Evolutionary conservation across 192 early-diverging fungal genomes (phyloP).

Genomic region (Linnemannia hyalina): DNA sequence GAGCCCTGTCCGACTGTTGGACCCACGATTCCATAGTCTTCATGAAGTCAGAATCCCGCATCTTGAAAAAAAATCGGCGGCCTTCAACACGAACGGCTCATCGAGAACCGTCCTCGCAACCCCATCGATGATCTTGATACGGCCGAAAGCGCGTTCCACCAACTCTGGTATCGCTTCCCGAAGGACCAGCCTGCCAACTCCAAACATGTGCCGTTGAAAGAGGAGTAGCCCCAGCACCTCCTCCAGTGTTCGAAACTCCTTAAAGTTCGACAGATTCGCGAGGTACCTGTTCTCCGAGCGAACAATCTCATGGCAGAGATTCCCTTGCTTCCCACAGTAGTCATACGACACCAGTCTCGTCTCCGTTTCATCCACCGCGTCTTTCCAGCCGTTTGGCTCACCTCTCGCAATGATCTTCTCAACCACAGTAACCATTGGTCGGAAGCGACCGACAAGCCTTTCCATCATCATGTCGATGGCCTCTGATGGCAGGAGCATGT

Average conservation of each 20-base stretch:
- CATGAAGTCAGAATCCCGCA: conserved; percentile 19
- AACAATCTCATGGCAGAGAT: conserved; percentile 14
- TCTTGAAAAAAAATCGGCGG: conserved; percentile 21
- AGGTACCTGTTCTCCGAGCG: not conserved
- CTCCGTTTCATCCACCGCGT: conserved; percentile 19
- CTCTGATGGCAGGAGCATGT: conserved; percentile 9
- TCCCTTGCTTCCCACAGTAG: not conserved
- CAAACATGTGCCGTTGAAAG: conserved; percentile 34
- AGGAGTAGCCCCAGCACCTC: conserved; percentile 13
- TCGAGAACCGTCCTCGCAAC: conserved; percentile 16
- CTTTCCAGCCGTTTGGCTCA: not conserved
- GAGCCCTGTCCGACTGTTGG: conserved; percentile 12
- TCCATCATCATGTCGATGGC: conserved; percentile 12
- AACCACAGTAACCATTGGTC: not conserved
- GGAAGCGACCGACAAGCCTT: conserved; percentile 11
- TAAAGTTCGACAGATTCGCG: not conserved
- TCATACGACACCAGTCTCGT: conserved; percentile 10
- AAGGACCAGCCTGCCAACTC: conserved; percentile 10
- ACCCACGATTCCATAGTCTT: conserved; percentile 6
- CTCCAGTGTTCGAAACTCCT: conserved; percentile 5
- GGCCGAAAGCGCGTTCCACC: conserved; percentile 20
- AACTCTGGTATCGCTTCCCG: conserved; percentile 3
- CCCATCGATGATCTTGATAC: conserved; percentile 18
- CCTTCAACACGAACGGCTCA: conserved; percentile 23
- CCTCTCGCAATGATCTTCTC: conserved; percentile 11